Evolutionary conservation across 2,329 filamentous ascomycete species (phyloP).

Genomic region (Apiospora rasikravindrae): DNA sequence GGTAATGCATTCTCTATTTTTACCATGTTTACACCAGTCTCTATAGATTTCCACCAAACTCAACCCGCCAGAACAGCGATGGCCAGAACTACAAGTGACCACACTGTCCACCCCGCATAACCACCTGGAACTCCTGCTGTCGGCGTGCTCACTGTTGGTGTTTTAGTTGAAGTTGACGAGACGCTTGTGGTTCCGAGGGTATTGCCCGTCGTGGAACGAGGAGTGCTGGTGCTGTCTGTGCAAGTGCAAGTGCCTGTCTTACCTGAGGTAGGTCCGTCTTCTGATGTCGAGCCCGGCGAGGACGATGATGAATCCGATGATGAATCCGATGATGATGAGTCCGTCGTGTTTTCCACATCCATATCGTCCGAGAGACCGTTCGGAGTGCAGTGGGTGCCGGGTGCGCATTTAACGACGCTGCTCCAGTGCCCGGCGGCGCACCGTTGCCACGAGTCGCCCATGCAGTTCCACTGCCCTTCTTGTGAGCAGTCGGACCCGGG

Average conservation of each 20-base stretch:
- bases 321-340: not conserved
- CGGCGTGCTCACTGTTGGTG: not conserved
- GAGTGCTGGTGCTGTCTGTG: not conserved
- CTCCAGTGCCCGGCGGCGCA: slow-evolving; percentile 56
- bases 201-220: not conserved
- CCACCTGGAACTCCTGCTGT: not conserved
- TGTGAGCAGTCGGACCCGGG: slow-evolving; percentile 47
- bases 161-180: slow-evolving; percentile 1
- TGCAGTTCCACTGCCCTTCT: slow-evolving; percentile 62
- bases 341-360: slow-evolving; percentile 34
- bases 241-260: not conserved
- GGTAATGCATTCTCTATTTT: not conserved
- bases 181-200: not conserved
- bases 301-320: not conserved
- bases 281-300: not conserved
- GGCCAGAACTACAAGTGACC: not conserved
- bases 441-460: slow-evolving; percentile 54
- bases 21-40: not conserved
- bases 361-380: slow-evolving; percentile 48
- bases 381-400: slow-evolving; percentile 53
- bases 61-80: not conserved
- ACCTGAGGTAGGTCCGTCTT: not conserved
- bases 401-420: slow-evolving; percentile 47
- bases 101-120: not conserved
- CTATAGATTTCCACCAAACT: not conserved